Evolutionary conservation across 2,329 filamentous ascomycete genomes (phyloP).

Genomic region (Xylaria sp.): DNA sequence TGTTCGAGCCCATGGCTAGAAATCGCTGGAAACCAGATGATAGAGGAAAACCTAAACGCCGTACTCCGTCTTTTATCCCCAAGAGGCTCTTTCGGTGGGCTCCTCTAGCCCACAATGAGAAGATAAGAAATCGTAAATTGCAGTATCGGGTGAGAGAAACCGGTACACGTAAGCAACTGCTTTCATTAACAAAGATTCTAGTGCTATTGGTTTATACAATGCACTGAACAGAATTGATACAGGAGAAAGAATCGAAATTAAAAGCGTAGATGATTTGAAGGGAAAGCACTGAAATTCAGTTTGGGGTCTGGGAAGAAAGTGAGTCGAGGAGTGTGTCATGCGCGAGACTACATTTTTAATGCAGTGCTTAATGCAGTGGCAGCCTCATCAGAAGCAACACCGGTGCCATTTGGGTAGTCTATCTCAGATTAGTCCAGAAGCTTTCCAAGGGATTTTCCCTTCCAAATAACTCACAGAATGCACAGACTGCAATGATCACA

Average conservation of each 20-base stretch:
- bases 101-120: background rate
- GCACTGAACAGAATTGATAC: slow-evolving; percentile 18
- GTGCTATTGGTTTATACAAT: slow-evolving; percentile 17
- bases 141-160: background rate
- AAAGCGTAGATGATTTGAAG: background rate
- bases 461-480: slow-evolving; percentile 64
- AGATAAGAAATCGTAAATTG: background rate
- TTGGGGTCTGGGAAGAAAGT: background rate
- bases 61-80: slow-evolving; percentile 4
- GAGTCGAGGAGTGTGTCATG: background rate
- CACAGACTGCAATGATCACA: slow-evolving; percentile 78
- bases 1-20: background rate
- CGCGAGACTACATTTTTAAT: background rate
- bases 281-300: background rate
- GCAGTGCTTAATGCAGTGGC: background rate
- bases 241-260: slow-evolving; percentile 10
- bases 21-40: background rate
- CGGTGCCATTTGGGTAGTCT: slow-evolving; percentile 40
- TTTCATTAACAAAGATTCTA: slow-evolving; percentile 15
- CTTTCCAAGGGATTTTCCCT: background rate
- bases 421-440: slow-evolving; percentile 15
- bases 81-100: background rate
- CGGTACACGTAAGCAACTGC: background rate
- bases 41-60: slow-evolving; percentile 19
- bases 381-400: slow-evolving; percentile 9